These are phyloP conservation scores for Westerdykella ornata DNA, from an alignment of 2,329 filamentous ascomycete genomes.

Conservation along the genomic window DNA sequence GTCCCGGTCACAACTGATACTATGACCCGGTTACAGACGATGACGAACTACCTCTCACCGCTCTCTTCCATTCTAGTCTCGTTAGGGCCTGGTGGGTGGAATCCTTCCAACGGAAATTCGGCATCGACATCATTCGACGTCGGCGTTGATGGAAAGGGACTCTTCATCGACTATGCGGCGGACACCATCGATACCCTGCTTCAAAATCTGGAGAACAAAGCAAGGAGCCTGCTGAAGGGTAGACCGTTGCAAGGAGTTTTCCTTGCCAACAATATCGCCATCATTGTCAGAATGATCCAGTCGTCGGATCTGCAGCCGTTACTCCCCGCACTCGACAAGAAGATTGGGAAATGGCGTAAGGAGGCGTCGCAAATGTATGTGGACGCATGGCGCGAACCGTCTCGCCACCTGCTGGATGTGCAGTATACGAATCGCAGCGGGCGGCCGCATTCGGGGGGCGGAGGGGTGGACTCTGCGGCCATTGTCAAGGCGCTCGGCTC, in stretches of 20 bases:
- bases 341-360: conserved; percentile 81
- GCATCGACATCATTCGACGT: conserved; percentile 71
- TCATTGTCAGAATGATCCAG: conserved; percentile 77
- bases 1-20: conserved; percentile 74
- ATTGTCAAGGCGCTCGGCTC: conserved; percentile 76
- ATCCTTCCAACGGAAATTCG: conserved; percentile 43
- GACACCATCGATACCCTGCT: conserved; percentile 84
- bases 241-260: conserved; percentile 82
- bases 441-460: conserved; percentile 57
- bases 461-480: conserved; percentile 63
- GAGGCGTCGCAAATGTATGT: conserved; percentile 75
- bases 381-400: conserved; percentile 82
- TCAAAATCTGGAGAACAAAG: conserved; percentile 66
- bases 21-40: conserved; percentile 76
- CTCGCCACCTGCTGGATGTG: conserved; percentile 74
- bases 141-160: conserved; percentile 75
- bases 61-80: conserved; percentile 87
- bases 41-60: conserved; percentile 80
- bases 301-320: conserved; percentile 71
- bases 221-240: conserved; percentile 60
- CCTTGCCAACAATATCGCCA: conserved; percentile 76
- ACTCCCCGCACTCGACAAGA: conserved; percentile 55
- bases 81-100: conserved; percentile 87
- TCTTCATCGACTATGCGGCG: conserved; percentile 82
- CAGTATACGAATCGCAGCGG: conserved; percentile 75